Conservation (phyloP, 495 filamentous ascomycete species). For the Tuber umbilicatum region DNA sequence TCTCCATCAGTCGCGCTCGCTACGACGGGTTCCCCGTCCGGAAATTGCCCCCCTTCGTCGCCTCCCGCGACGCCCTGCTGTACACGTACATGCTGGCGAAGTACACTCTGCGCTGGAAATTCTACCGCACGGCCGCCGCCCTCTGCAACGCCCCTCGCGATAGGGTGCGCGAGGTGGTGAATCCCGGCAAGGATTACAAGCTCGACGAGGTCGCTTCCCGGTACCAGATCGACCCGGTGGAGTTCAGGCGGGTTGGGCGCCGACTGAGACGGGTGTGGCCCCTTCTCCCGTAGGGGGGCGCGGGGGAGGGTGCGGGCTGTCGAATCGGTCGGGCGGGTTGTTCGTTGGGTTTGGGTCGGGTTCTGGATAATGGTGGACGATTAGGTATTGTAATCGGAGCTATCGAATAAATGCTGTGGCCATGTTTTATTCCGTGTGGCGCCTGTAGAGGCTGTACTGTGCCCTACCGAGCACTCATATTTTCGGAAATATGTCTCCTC, state of each 20-base stretch:
- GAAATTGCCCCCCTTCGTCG: slow-evolving; percentile 41
- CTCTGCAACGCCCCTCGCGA: slow-evolving; percentile 43
- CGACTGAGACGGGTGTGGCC: slow-evolving; percentile 2
- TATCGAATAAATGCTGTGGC: too few species aligned
- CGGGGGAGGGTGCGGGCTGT: too few species aligned
- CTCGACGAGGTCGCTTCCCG: slow-evolving; percentile 48
- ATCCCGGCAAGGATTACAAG: slow-evolving; percentile 49
- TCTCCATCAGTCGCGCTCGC: slow-evolving; percentile 48
- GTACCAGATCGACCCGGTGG: slow-evolving; percentile 45
- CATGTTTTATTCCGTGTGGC: too few species aligned
- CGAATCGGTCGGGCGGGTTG: neutral
- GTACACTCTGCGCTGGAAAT: slow-evolving; percentile 50
- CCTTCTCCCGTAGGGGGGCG: neutral
- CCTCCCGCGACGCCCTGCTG: slow-evolving; percentile 38
- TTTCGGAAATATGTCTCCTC: too few species aligned
- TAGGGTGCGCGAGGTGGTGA: slow-evolving; percentile 49
- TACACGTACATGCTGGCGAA: slow-evolving; percentile 52
- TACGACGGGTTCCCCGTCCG: slow-evolving; percentile 45
- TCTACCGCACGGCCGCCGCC: slow-evolving; percentile 46
- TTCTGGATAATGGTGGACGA: neutral
- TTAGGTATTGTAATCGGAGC: too few species aligned
- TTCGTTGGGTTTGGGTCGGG: neutral
- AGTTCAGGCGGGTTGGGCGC: slow-evolving; percentile 44
- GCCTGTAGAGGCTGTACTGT: too few species aligned
- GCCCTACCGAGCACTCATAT: too few species aligned